A percentile compares a stretch with the other conserved stretches of the same genome.
These are phyloP conservation scores for Cyanodermella asteris DNA, from an alignment of 2,329 filamentous ascomycete species.

Conservation along the genomic window DNA sequence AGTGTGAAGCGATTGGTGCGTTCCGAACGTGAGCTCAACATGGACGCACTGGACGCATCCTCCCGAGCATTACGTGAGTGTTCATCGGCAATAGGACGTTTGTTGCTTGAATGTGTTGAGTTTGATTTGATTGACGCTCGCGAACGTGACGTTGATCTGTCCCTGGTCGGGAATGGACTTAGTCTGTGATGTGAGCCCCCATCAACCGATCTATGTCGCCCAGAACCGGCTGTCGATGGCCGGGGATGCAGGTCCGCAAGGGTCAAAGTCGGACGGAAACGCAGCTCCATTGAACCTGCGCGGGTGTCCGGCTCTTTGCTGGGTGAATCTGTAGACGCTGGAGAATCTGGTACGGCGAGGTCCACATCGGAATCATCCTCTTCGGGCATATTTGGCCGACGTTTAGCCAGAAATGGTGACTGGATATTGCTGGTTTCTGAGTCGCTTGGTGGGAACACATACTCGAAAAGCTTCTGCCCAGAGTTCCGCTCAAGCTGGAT, in stretches of 20 bases:
- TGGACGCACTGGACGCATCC: slow-evolving; percentile 13
- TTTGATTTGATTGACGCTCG: no score
- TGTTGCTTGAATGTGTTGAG: slow-evolving; percentile 12
- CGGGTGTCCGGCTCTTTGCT: slow-evolving; percentile 32
- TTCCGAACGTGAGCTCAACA: slow-evolving; percentile 14
- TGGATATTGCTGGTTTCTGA: slow-evolving; percentile 4
- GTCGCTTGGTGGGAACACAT: slow-evolving; percentile 54
- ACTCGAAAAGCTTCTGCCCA: slow-evolving; percentile 83
- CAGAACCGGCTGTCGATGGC: slow-evolving; percentile 14
- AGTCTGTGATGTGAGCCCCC: slow-evolving; percentile 15
- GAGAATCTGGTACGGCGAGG: slow-evolving; percentile 17
- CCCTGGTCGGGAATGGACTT: slow-evolving; percentile 22
- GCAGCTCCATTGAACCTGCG: slow-evolving; percentile 55
- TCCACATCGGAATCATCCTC: slow-evolving; percentile 26
- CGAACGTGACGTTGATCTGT: no score
- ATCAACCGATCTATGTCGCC: slow-evolving; percentile 8
- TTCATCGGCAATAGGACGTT: slow-evolving; percentile 17
- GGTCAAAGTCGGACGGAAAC: slow-evolving; percentile 61
- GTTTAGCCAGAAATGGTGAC: slow-evolving; percentile 26
- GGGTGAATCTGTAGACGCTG: slow-evolving; percentile 13
- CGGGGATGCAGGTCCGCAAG: slow-evolving; percentile 20
- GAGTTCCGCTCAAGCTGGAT: slow-evolving; percentile 85
- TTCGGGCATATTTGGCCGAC: slow-evolving; percentile 23
- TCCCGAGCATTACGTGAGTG: no score
- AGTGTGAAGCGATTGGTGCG: slow-evolving; percentile 11